These are phyloP conservation scores for Epichloe sp. DNA, from an alignment of 2,329 filamentous ascomycete genomes.

Conservation along the genomic window DNA sequence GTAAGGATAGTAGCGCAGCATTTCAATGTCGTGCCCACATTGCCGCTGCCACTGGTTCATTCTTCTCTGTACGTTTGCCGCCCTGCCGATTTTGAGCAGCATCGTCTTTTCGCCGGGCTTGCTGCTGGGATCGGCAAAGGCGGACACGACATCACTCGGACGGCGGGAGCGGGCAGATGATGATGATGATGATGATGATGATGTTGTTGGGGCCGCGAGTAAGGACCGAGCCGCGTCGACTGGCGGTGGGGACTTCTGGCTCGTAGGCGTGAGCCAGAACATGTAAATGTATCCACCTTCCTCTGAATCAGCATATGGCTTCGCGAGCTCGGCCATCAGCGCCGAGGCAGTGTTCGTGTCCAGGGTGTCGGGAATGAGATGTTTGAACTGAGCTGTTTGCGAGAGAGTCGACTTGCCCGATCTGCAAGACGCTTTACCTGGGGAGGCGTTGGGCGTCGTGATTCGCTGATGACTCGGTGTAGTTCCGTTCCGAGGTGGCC, in stretches of 20 bases:
- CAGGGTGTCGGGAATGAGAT: slow-evolving; percentile 54
- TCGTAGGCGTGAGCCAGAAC: slow-evolving; percentile 76
- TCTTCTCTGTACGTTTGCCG: slow-evolving; percentile 74
- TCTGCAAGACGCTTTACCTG: slow-evolving; percentile 16
- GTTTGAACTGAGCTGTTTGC: slow-evolving; percentile 18
- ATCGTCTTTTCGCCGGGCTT: slow-evolving; percentile 41
- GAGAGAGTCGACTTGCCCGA: slow-evolving; percentile 20
- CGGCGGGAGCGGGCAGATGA: slow-evolving; percentile 26
- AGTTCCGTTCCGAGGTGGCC: not conserved
- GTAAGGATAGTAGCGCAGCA: slow-evolving; percentile 89
- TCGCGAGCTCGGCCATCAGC: slow-evolving; percentile 61
- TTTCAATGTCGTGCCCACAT: slow-evolving; percentile 76
- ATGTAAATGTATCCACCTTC: slow-evolving; percentile 96
- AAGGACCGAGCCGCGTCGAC: slow-evolving; percentile 47
- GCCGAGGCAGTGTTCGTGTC: slow-evolving; percentile 55
- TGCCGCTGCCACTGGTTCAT: slow-evolving; percentile 90
- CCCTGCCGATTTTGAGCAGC: slow-evolving; percentile 53
- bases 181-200: slow-evolving; percentile 4
- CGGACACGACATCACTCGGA: slow-evolving; percentile 41
- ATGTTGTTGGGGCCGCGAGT: slow-evolving; percentile 34
- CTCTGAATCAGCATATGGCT: slow-evolving; percentile 53
- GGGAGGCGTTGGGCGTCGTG: slow-evolving; percentile 12
- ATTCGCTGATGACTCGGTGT: slow-evolving; percentile 2
- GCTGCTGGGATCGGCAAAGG: slow-evolving; percentile 27
- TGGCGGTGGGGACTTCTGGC: slow-evolving; percentile 38